Evolutionary conservation across 805 yeast genomes (phyloP).

Genomic region (Ogataea pilisensis): DNA sequence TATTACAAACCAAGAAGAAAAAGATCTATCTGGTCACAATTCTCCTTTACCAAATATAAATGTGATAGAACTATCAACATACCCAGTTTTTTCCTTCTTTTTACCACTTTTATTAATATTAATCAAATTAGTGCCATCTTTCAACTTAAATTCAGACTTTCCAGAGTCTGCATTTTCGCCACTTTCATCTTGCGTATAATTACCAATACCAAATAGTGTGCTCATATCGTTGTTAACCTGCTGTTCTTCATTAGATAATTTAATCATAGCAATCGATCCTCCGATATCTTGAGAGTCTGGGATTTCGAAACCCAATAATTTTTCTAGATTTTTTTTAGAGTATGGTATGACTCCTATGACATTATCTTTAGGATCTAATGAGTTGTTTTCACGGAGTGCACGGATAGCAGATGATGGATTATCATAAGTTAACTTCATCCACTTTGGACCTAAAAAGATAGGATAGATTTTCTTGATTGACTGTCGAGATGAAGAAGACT

Average conservation of each 20-base stretch:
- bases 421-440: conserved; percentile 88
- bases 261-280: conserved; percentile 25
- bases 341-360: conserved; percentile 66
- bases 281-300: conserved; percentile 47
- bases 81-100: conserved; percentile 11
- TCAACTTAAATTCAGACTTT: conserved; percentile 29
- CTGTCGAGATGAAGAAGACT: neutral
- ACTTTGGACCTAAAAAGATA: conserved; percentile 77
- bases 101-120: conserved; percentile 16
- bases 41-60: conserved; percentile 21
- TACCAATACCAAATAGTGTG: conserved; percentile 8
- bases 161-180: conserved; percentile 7
- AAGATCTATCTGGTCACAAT: too few species aligned
- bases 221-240: conserved; percentile 12
- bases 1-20: too few species aligned
- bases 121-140: conserved; percentile 41
- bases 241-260: conserved; percentile 9
- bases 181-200: conserved; percentile 5
- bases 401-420: conserved; percentile 71
- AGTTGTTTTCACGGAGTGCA: conserved; percentile 82
- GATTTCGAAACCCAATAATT: conserved; percentile 44
- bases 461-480: conserved; percentile 40
- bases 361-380: conserved; percentile 55
- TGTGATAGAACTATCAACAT: conserved; percentile 12
- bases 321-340: conserved; percentile 55